These are phyloP conservation scores for California macrophylla DNA, from an alignment of 441 rosid genomes.

Conservation along the genomic window DNA sequence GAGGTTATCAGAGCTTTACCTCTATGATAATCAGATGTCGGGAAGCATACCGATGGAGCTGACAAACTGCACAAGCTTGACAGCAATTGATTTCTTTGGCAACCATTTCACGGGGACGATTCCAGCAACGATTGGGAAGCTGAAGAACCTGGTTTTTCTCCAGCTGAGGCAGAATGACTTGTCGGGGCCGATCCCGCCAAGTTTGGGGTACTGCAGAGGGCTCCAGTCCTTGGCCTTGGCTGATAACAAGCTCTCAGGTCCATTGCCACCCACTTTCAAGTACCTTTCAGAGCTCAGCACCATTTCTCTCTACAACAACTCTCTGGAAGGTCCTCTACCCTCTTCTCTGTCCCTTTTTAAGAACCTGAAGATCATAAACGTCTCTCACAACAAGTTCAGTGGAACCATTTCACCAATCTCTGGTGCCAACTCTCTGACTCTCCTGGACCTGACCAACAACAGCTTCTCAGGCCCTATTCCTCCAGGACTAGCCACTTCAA, in stretches of 20 bases:
- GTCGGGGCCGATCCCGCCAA: slow-evolving; percentile 65
- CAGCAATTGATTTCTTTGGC: slow-evolving; percentile 54
- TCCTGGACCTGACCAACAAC: slow-evolving; percentile 71
- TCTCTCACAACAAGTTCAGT: slow-evolving; percentile 62
- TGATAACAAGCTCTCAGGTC: slow-evolving; percentile 65
- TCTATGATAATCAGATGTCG: slow-evolving; percentile 65
- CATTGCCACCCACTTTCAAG: slow-evolving; percentile 65
- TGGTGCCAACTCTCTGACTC: slow-evolving; percentile 48
- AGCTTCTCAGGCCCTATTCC: slow-evolving; percentile 61
- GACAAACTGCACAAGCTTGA: slow-evolving; percentile 62
- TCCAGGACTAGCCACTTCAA: slow-evolving; percentile 39
- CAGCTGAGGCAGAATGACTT: slow-evolving; percentile 81
- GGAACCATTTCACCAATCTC: slow-evolving; percentile 59
- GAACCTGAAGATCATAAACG: slow-evolving; percentile 60
- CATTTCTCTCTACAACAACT: slow-evolving; percentile 71
- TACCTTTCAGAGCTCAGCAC: slow-evolving; percentile 46
- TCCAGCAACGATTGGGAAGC: slow-evolving; percentile 62
- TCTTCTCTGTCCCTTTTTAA: slow-evolving; percentile 47
- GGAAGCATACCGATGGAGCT: slow-evolving; percentile 70
- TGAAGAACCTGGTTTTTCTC: slow-evolving; percentile 52
- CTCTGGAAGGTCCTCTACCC: slow-evolving; percentile 68
- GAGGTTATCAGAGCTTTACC: slow-evolving; percentile 41
- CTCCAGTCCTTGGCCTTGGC: slow-evolving; percentile 59
- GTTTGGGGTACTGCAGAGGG: slow-evolving; percentile 63
- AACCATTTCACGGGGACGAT: slow-evolving; percentile 63